Base-by-base conservation (phyloP, 73 alveolate species). In the Paramecium sonneborni region DNA sequence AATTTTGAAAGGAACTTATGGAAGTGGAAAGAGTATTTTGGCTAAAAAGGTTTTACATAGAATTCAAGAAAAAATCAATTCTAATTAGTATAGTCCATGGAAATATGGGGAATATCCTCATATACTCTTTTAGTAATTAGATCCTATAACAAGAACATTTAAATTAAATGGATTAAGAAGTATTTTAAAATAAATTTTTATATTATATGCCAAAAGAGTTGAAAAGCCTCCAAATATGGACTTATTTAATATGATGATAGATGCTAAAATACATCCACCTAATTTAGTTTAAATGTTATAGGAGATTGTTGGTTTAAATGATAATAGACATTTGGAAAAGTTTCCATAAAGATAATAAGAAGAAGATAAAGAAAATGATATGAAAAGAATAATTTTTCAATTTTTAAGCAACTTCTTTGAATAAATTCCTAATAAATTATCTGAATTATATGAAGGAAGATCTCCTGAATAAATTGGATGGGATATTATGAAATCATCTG, bases 371-470 rank as follows among this genome's bases (percentile, higher is more conserved):
- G 30, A 24, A 38, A 20, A 14, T 1, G 90, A 79, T 35, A 9
- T 79, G 3, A 79, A 79, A 79, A 79, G 55, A 23, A 24, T 44
- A 0, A 15, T 79, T 1, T 79, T 79, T 26, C 12, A 79, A 34
- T 79, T 79, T 79, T 39, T 79, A 34, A 79, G 90, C 30, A 79
- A 79, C 24, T 79, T 79, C 55, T 79, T 79, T 79, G 90, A 79
- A 23, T 43, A 79, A 62, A 79, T 79, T 9, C 90, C 90, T 21
- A 34, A 18, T 15, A 79, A 79, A 46, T 79, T 37, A 6, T 7
- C 46, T 15, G 90, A 79, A 43, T 44, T 43, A 6, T 79, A 79
- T 43, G 90, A 41, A 14, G 90, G 90, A 21, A 79, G 90, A 43
- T 1, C 69, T 21, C 90, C 90, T 6, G 90, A 79, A 12, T 6